These are phyloP conservation scores for Boletus huronensis DNA, from an alignment of 768 basidiomycete genomes.

Conservation along the genomic window DNA sequence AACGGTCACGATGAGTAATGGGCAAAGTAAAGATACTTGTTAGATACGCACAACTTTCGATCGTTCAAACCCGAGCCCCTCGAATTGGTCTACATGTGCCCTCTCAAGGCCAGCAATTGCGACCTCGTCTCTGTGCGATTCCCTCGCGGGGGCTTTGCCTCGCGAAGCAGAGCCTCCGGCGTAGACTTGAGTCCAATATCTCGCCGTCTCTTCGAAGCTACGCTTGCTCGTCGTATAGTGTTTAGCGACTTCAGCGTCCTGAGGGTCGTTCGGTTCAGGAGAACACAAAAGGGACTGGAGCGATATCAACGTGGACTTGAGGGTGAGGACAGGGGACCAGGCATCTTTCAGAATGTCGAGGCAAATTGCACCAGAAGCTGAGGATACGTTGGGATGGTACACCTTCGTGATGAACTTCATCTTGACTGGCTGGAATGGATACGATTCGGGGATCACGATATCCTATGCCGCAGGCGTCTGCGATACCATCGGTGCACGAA, in stretches of 20 bases:
- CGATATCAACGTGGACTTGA: slow-evolving; percentile 94
- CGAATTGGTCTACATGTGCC: slow-evolving; percentile 82
- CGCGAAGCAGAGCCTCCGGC: slow-evolving; percentile 66
- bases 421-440: slow-evolving; percentile 92
- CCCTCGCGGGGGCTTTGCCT: slow-evolving; percentile 33
- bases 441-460: slow-evolving; percentile 88
- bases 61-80: slow-evolving; percentile 76
- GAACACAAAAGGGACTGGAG: slow-evolving; percentile 90
- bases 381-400: slow-evolving; percentile 94
- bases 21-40: neutral
- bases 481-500: neutral
- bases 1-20: slow-evolving; percentile 1
- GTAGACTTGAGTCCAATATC: slow-evolving; percentile 92
- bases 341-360: slow-evolving; percentile 83
- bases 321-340: slow-evolving; percentile 93
- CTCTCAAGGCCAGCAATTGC: slow-evolving; percentile 78
- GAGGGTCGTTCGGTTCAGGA: slow-evolving; percentile 94
- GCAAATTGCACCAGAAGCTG: slow-evolving; percentile 92
- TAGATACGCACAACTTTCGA: slow-evolving; percentile 73
- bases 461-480: slow-evolving; percentile 48
- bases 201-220: slow-evolving; percentile 89
- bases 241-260: slow-evolving; percentile 97
- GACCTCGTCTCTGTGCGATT: slow-evolving; percentile 42
- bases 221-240: slow-evolving; percentile 87
- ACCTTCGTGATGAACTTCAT: slow-evolving; percentile 99